Evolutionary conservation across 331 rosid genomes (phyloP).

Genomic region (Cucumis variabilis): DNA sequence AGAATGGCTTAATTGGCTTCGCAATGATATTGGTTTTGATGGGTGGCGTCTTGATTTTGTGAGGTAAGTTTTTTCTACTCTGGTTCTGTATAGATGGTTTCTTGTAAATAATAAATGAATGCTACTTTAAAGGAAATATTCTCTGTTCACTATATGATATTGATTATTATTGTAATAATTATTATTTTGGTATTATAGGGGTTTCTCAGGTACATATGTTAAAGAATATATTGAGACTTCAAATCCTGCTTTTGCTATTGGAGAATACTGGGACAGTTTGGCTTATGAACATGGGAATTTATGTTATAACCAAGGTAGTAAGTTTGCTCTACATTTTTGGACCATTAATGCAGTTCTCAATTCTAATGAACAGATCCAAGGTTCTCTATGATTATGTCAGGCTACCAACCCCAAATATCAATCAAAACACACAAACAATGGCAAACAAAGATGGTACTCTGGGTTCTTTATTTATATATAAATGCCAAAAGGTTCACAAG

Average conservation of each 20-base stretch:
- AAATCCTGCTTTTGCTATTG: slow-evolving; percentile 69
- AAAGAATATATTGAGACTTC: slow-evolving; percentile 82
- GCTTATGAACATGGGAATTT: slow-evolving; percentile 69
- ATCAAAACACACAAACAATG: too few relatives aligned
- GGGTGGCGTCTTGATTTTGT: slow-evolving; percentile 90
- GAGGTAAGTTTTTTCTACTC: slow-evolving; percentile 42
- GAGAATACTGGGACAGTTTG: slow-evolving; percentile 90
- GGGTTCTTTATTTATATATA: too few relatives aligned
- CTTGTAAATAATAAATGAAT: slow-evolving; percentile 11
- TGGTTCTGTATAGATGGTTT: slow-evolving; percentile 20
- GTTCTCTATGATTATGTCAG: not conserved
- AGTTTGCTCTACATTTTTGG: slow-evolving; percentile 14
- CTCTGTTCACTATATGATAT: slow-evolving; percentile 16
- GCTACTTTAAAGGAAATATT: not conserved
- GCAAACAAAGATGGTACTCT: too few relatives aligned
- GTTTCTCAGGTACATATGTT: slow-evolving; percentile 72
- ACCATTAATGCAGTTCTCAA: not conserved
- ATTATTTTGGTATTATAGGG: slow-evolving; percentile 49
- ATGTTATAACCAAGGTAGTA: slow-evolving; percentile 79
- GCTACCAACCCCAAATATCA: too few relatives aligned
- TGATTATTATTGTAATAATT: slow-evolving; percentile 4
- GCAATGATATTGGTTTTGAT: slow-evolving; percentile 74
- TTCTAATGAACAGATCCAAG: not conserved
- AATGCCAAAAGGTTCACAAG: too few relatives aligned
- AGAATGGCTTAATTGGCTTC: slow-evolving; percentile 79